Evolutionary conservation across 139 green algal genomes (phyloP).

Genomic region (Closterium sp.): DNA sequence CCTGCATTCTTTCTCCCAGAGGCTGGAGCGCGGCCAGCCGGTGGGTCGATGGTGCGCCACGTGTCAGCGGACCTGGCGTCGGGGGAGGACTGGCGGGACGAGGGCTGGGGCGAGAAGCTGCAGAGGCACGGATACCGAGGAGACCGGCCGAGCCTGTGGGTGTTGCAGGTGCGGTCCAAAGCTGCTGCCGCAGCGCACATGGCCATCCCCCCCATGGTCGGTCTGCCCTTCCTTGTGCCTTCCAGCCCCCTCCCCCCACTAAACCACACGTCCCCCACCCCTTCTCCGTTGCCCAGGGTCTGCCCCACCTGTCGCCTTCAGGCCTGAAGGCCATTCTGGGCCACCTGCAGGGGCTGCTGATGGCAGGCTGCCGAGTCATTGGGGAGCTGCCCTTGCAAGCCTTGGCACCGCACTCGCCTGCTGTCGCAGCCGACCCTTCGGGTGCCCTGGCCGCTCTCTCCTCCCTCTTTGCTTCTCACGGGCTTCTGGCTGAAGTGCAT

Average conservation of each 20-base stretch:
- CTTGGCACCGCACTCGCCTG: neutral
- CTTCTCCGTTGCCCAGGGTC: neutral
- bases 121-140: neutral
- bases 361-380: neutral
- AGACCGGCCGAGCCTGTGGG: neutral
- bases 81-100: conserved; percentile 16
- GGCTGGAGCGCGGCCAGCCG: neutral
- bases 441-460: neutral
- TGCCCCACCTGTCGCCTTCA: neutral
- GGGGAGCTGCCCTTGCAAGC: conserved; percentile 1
- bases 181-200: neutral
- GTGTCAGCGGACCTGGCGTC: conserved; percentile 5
- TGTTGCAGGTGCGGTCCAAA: conserved; percentile 5
- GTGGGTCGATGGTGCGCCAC: conserved; percentile 11
- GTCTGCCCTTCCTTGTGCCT: neutral
- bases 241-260: neutral
- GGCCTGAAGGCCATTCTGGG: conserved; percentile 8
- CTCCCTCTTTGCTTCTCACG: neutral
- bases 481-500: neutral
- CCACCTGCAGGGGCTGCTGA: neutral
- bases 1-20: neutral
- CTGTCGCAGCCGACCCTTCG: neutral
- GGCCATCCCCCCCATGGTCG: neutral
- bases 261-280: neutral
- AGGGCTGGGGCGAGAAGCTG: conserved; percentile 27